Base-by-base conservation (phyloP, 257 asterid species). In the Mitragyna speciosa region DNA sequence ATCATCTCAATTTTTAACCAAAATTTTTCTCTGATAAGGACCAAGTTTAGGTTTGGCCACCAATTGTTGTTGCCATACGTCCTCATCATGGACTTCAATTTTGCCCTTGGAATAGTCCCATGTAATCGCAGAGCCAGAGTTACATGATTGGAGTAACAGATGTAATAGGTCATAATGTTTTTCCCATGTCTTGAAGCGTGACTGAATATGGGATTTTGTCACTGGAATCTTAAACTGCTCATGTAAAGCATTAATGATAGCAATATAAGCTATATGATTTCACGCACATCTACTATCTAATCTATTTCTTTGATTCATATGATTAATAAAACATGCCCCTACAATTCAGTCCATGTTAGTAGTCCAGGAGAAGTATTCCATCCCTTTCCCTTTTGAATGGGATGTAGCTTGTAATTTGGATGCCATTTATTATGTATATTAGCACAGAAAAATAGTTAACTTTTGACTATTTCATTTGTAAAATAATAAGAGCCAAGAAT, bases 271-370 rank as follows among this genome's bases (percentile, higher is more conserved):
- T 12, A 26, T 47, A 0, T 20, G 45, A 19, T 45, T 71, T 59
- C 59, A 71, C 2, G 41, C 76, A 28, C 76, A 71, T 30, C n/a
- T 71, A 16, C 59, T 26, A 24, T 22, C 76, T 24, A 45, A 17
- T 22, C 10, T 70, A 33, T 70, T 70, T 20, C 56, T 56, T 43
- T 49, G 75, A 39, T 70, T 43, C 75, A 71, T 71, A 12, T 71
- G 59, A 52, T 71, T 59, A 10, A 71, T 71, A n/a, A 36, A 71
- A 71, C 59, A 71, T 24, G 76, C 17, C 22, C 59, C 39, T 30
- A 71, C 9, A 48, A 71, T 12, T 71, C 26, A 28, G 19, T 71
- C 76, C 76, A 71, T 71, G 9, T 71, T 22, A 12, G 2, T 11
- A 5, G 59, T 71, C 76, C 59, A 71, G 10, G 36, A 43, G 30